Evolutionary conservation across 2,329 filamentous ascomycete genomes (phyloP).

Genomic region (Alternaria postmessia): DNA sequence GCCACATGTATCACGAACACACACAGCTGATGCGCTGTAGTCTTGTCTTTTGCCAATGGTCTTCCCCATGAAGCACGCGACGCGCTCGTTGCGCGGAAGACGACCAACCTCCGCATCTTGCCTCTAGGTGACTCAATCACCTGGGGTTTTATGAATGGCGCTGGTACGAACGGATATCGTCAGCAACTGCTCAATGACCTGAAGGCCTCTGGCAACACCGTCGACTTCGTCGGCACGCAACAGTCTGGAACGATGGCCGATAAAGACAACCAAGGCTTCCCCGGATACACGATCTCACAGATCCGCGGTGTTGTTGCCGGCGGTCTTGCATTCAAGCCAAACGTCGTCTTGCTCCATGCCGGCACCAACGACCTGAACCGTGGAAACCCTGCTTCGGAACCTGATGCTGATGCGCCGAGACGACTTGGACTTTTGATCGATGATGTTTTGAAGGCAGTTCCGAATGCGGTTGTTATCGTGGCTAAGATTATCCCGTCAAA

Average conservation of each 20-base stretch:
- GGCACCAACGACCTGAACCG: conserved; percentile 34
- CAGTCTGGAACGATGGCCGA: conserved; percentile 43
- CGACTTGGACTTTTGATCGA: conserved; percentile 48
- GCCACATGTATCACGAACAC: too few species aligned
- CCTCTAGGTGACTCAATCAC: conserved; percentile 36
- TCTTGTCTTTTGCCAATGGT: conserved; percentile 9
- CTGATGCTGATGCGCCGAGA: conserved; percentile 40
- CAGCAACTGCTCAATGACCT: conserved; percentile 37
- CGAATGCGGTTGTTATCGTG: conserved; percentile 48
- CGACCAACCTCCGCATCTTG: conserved; percentile 23
- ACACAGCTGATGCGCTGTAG: neutral
- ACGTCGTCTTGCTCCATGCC: conserved; percentile 33
- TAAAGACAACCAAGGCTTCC: conserved; percentile 44
- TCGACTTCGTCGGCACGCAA: conserved; percentile 43
- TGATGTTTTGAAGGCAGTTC: conserved; percentile 37
- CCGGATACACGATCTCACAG: conserved; percentile 42
- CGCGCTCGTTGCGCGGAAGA: conserved; percentile 7
- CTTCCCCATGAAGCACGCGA: conserved; percentile 15
- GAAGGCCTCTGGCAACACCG: conserved; percentile 23
- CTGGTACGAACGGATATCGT: conserved; percentile 45
- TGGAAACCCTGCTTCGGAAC: conserved; percentile 22
- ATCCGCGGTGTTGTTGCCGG: conserved; percentile 28
- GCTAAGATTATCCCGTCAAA: conserved; percentile 45
- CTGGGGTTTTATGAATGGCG: conserved; percentile 38
- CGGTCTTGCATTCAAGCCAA: conserved; percentile 20